These are phyloP conservation scores for Chenopodium album DNA, from an alignment of 148 eudicot species.

Conservation along the genomic window DNA sequence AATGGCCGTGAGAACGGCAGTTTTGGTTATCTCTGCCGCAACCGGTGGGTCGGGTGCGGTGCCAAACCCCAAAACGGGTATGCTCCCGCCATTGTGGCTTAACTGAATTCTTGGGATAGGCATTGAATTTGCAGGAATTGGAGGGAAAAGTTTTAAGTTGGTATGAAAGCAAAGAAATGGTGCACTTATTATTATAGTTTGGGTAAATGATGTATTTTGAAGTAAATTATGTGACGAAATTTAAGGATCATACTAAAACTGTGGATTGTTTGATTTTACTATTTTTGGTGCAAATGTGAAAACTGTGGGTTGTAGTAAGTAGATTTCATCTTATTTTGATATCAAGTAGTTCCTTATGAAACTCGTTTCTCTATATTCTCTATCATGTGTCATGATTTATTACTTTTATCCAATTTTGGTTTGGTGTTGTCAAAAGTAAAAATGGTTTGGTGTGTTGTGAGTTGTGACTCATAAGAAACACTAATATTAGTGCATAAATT, in stretches of 20 bases:
- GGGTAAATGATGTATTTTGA: not conserved
- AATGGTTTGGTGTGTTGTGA: no score
- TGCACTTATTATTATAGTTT: not conserved
- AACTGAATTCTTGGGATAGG: constrained; percentile 10
- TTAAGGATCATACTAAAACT: not conserved
- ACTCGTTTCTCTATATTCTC: not conserved
- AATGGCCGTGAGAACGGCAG: constrained; percentile 18
- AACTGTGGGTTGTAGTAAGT: not conserved
- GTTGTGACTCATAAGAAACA: no score
- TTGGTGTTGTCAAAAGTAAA: no score
- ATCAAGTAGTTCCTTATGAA: not conserved
- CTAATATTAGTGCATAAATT: no score
- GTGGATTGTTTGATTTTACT: not conserved
- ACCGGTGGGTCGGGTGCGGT: constrained; percentile 27
- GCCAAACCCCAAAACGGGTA: constrained; percentile 30
- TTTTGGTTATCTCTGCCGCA: not conserved
- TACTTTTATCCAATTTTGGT: not conserved
- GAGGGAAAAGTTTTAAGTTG: not conserved
- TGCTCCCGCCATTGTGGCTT: constrained; percentile 13
- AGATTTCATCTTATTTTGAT: not conserved
- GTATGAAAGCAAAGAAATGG: not conserved
- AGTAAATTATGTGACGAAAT: not conserved
- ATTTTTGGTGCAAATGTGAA: not conserved
- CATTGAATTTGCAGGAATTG: not conserved
- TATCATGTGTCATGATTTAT: not conserved